Base-by-base conservation (phyloP, 202 grass and related monocot species). In the Elaeis oleifera region DNA sequence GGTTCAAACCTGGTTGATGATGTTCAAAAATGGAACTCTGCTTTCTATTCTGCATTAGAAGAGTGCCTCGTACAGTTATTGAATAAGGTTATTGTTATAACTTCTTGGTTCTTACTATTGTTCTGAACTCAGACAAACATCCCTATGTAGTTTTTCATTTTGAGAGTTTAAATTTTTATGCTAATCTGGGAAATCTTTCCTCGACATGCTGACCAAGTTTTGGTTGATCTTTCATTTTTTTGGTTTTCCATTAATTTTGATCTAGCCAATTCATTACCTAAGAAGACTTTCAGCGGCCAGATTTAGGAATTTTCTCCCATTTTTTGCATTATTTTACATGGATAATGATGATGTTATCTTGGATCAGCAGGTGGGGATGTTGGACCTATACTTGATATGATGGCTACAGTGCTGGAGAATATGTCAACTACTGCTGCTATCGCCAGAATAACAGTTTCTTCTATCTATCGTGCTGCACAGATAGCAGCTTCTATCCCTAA, bases 341-440 rank as follows among this genome's bases (percentile, higher is more conserved):
- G 13, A 44, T 44, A 44, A 44, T 44, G 9, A 44, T 44, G 36
- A 9, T 44, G 32, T 36, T 36, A 54, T 21, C 50, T 73, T 53
- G 32, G 64, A 50, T 85, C 57, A 68, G 68, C 79, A 96, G 92
- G 74, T 96, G 78, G 94, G 21, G 85, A 97, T 89, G 85, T 81
- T 56, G 80, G 88, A 17, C 85, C 82, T 79, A 81, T 92, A 86
- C 80, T 97, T 84, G 94, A 89, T 67, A 97, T 89, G 84, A 54
- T 97, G 53, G 75, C 84, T 59, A 82, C 92, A 22, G 76, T 86
- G 65, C 79, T 97, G 65, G 94, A 97, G 73, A 97, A 81, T 80
- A 76, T 97, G 63, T 79, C 88, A 61, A 63, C 71, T 61, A 86
- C 76, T 72, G 25, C 72, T 64, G 75, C 70, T 29, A 68, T 75